These are phyloP conservation scores for Colletotrichum costaricense DNA, from an alignment of 2,329 filamentous ascomycete species.

Conservation along the genomic window DNA sequence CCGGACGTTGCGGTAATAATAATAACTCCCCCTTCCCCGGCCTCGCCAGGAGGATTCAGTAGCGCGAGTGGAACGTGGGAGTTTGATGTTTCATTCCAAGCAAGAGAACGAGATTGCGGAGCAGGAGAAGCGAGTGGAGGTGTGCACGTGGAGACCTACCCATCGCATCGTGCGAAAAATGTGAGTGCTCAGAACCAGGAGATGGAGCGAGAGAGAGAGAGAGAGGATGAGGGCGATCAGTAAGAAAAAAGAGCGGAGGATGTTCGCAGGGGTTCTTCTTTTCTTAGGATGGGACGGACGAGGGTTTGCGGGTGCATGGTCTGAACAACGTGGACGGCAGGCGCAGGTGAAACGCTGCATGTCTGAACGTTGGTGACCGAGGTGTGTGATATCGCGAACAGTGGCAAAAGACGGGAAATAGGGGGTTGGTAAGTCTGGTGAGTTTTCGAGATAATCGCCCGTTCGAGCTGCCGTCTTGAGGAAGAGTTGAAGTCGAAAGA, in stretches of 20 bases:
- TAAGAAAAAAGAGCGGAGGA: constrained; percentile 10
- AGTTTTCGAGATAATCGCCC: too few relatives aligned
- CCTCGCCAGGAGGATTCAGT: neutral
- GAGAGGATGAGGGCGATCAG: constrained; percentile 8
- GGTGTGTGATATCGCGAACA: constrained; percentile 12
- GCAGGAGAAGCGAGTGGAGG: neutral
- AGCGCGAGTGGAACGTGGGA: neutral
- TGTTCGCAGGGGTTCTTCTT: constrained; percentile 28
- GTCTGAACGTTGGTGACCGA: constrained; percentile 31
- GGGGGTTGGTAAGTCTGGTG: neutral
- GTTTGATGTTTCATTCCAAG: constrained; percentile 18
- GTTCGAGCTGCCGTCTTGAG: neutral
- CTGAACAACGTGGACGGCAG: constrained; percentile 22
- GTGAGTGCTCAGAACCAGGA: neutral
- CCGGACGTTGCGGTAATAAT: neutral
- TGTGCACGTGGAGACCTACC: constrained; percentile 8
- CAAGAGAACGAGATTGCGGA: constrained; percentile 5
- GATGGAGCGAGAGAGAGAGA: neutral
- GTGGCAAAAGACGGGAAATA: constrained; percentile 1
- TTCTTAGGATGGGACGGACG: constrained; percentile 17
- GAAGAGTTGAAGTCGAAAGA: neutral
- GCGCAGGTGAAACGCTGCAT: constrained; percentile 31
- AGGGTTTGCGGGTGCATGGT: constrained; percentile 7
- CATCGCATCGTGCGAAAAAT: constrained; percentile 1
- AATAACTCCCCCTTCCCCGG: neutral